These are phyloP conservation scores for Paraphysoderma sedebokerense DNA, from an alignment of 371 early-diverging fungal genomes.

Conservation along the genomic window DNA sequence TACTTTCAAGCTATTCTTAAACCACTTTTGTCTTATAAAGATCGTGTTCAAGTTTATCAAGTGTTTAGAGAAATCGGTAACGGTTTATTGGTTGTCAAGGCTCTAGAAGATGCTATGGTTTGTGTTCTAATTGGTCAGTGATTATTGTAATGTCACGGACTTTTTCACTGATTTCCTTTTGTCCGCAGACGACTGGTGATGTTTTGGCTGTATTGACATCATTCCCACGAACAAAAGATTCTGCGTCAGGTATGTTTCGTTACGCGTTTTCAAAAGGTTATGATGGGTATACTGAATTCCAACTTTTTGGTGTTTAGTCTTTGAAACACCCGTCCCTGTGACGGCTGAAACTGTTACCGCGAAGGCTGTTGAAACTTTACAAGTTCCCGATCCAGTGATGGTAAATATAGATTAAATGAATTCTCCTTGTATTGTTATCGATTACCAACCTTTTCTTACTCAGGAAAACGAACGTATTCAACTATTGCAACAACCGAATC, in stretches of 20 bases:
- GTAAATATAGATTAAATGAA: too few species aligned
- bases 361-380: too few species aligned
- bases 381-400: too few species aligned
- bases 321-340: too few species aligned
- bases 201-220: neutral
- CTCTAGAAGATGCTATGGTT: constrained; percentile 17
- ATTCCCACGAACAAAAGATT: neutral
- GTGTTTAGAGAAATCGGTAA: constrained; percentile 27
- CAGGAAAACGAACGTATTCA: neutral
- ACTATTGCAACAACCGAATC: neutral
- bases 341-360: too few species aligned
- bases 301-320: too few species aligned
- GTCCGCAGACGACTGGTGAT: neutral
- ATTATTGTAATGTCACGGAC: neutral
- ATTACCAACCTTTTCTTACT: too few species aligned
- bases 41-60: constrained; percentile 19
- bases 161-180: neutral
- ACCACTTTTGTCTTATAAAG: constrained; percentile 14
- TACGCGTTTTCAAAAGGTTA: neutral
- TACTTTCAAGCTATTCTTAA: constrained; percentile 9
- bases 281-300: too few species aligned
- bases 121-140: neutral
- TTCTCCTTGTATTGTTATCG: too few species aligned
- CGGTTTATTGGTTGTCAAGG: constrained; percentile 7
- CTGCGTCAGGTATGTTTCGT: constrained; percentile 1